phyloP scores from a whole-genome alignment of 129 eudicot genomes.

The Calendula officinalis region DNA sequence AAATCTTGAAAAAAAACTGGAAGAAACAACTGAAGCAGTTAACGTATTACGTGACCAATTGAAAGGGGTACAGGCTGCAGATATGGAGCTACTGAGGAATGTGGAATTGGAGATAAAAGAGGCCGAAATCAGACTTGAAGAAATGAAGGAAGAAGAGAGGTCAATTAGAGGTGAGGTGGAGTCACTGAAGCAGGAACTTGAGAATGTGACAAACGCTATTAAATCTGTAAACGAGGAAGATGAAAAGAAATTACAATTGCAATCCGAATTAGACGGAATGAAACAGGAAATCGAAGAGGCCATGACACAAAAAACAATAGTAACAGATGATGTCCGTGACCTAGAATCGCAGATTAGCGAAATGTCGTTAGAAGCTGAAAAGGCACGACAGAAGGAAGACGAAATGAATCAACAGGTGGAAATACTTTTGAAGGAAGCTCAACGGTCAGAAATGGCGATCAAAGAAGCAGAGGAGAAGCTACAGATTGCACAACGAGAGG shows the following conservation, averaged over 20 bases:
- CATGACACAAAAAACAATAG: conserved; percentile 29
- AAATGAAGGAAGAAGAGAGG: conserved; percentile 45
- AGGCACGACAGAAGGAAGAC: conserved; percentile 47
- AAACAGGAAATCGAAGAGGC: conserved; percentile 45
- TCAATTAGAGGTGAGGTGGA: conserved; percentile 35
- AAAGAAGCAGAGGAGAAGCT: conserved; percentile 49
- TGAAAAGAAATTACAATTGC: conserved; percentile 41
- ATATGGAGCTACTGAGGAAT: conserved; percentile 29
- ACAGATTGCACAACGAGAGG: conserved; percentile 48
- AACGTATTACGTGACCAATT: conserved; percentile 48
- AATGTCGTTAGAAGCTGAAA: conserved; percentile 44
- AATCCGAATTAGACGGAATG: conserved; percentile 38
- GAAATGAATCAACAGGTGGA: conserved; percentile 39
- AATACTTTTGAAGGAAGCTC: conserved; percentile 48
- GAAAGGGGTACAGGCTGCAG: conserved; percentile 44
- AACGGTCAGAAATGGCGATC: conserved; percentile 33
- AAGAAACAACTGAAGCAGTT: conserved; percentile 52
- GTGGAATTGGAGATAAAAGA: conserved; percentile 43
- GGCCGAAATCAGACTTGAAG: conserved; percentile 45
- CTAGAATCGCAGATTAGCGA: conserved; percentile 36
- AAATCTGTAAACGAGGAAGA: conserved; percentile 24
- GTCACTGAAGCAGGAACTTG: conserved; percentile 48
- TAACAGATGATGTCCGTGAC: conserved; percentile 30
- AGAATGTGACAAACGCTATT: conserved; percentile 43
- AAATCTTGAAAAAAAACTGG: conserved; percentile 41